Conservation (phyloP, 805 yeast genomes). For the Candida bentonensis region DNA sequence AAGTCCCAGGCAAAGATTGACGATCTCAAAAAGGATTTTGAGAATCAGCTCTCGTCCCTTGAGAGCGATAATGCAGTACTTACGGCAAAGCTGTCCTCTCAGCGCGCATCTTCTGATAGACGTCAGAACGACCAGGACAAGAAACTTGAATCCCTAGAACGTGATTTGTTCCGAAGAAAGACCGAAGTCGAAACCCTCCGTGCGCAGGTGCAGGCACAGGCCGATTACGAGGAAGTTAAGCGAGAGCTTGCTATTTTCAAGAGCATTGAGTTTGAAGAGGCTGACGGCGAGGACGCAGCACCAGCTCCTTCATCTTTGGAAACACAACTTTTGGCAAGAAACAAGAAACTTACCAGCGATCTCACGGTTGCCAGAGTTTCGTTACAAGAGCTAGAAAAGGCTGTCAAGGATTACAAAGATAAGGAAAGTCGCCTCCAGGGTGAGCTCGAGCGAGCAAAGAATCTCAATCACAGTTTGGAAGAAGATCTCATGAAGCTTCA, state of each 20-base stretch:
- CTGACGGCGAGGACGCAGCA: slow-evolving; percentile 17
- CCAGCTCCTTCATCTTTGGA: background rate
- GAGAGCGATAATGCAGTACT: slow-evolving; percentile 47
- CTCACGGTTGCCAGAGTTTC: slow-evolving; percentile 51
- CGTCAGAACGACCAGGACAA: slow-evolving; percentile 17
- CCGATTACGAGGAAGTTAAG: slow-evolving; percentile 72
- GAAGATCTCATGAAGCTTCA: slow-evolving; percentile 53
- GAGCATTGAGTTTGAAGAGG: slow-evolving; percentile 47
- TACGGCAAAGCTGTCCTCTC: slow-evolving; percentile 42
- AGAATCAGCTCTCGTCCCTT: slow-evolving; percentile 4
- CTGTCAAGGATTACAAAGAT: slow-evolving; percentile 26
- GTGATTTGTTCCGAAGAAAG: slow-evolving; percentile 35
- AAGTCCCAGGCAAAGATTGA: slow-evolving; percentile 29
- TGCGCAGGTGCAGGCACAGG: slow-evolving; percentile 33
- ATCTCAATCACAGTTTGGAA: slow-evolving; percentile 52
- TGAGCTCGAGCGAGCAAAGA: slow-evolving; percentile 30
- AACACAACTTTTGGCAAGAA: slow-evolving; percentile 39
- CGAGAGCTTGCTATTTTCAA: slow-evolving; percentile 59
- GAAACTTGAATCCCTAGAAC: slow-evolving; percentile 25
- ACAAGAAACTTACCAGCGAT: slow-evolving; percentile 59
- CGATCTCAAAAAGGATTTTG: slow-evolving; percentile 5
- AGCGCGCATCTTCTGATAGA: slow-evolving; percentile 17
- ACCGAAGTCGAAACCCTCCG: slow-evolving; percentile 38
- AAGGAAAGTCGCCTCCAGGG: slow-evolving; percentile 15
- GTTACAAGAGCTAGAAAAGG: slow-evolving; percentile 32